These are phyloP conservation scores for Rhodotorula kratochvilovae DNA, from an alignment of 768 basidiomycete genomes.

Conservation along the genomic window DNA sequence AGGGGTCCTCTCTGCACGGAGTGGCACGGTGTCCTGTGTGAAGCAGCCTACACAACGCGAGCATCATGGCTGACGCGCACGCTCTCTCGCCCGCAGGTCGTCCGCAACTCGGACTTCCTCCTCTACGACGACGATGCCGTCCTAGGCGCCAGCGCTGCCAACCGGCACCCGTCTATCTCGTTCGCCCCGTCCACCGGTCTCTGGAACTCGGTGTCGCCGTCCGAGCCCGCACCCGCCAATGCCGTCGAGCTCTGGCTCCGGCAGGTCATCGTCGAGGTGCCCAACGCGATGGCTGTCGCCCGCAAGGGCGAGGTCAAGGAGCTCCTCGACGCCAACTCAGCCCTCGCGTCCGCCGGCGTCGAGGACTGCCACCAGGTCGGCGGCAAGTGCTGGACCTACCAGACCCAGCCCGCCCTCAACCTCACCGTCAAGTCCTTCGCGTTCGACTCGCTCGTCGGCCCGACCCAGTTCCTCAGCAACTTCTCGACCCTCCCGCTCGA, in stretches of 20 bases:
- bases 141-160: constrained; percentile 4
- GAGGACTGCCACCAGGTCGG: constrained; percentile 31
- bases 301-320: constrained; percentile 28
- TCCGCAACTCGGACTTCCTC: constrained; percentile 35
- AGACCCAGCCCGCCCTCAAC: constrained; percentile 30
- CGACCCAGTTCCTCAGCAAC: constrained; percentile 26
- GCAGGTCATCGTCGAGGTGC: constrained; percentile 35
- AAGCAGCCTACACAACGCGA: too few species aligned
- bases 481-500: constrained; percentile 14
- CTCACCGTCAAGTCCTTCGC: constrained; percentile 35
- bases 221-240: constrained; percentile 7
- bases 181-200: constrained; percentile 30
- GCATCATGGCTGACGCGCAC: not conserved
- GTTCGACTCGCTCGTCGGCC: constrained; percentile 28
- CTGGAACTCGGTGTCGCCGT: constrained; percentile 28
- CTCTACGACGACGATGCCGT: constrained; percentile 35
- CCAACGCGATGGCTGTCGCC: constrained; percentile 9
- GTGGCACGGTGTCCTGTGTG: not conserved
- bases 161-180: constrained; percentile 30
- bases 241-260: constrained; percentile 37
- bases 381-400: constrained; percentile 23
- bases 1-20: not conserved
- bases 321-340: constrained; percentile 20
- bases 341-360: constrained; percentile 23
- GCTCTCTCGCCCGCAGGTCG: constrained; percentile 23